phyloP scores from a whole-genome alignment of 768 basidiomycete species.

The Pholiota microspora region DNA sequence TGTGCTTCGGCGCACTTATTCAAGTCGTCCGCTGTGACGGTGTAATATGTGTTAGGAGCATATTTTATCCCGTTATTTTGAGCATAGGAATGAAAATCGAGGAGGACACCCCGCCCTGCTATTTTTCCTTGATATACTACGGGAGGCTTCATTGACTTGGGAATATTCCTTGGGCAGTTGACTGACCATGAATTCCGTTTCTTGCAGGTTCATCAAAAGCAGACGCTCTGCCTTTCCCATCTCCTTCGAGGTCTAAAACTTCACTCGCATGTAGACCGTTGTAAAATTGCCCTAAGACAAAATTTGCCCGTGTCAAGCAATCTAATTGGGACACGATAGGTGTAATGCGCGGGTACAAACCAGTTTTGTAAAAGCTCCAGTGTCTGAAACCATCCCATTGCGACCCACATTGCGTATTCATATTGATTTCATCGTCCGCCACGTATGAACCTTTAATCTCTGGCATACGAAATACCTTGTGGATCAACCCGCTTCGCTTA shows the following conservation, averaged over 20 bases:
- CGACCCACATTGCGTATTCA: conserved; percentile 24
- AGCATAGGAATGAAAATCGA: conserved; percentile 23
- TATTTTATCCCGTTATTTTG: conserved; percentile 16
- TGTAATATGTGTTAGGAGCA: conserved; percentile 14
- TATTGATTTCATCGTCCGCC: conserved; percentile 21
- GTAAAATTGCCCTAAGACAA: conserved; percentile 19
- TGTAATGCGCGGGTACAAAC: conserved; percentile 5
- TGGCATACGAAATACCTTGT: conserved; percentile 16
- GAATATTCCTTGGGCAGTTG: no score
- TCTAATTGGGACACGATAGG: conserved; percentile 1
- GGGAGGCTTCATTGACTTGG: no score
- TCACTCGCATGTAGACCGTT: conserved; percentile 19
- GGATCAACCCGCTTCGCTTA: conserved; percentile 18
- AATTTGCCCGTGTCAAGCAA: neutral
- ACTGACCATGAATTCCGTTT: conserved; percentile 25
- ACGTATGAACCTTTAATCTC: conserved; percentile 13
- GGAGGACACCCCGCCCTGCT: conserved; percentile 23
- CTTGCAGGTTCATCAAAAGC: conserved; percentile 18
- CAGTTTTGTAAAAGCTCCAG: conserved; percentile 19
- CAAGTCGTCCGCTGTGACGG: conserved; percentile 18
- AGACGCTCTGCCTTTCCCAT: conserved; percentile 3
- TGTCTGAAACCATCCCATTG: conserved; percentile 26
- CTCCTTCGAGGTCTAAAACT: conserved; percentile 15
- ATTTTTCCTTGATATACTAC: conserved; percentile 25
- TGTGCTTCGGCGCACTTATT: conserved; percentile 21